Evolutionary conservation across 345 rosid genomes (phyloP), one percentile per base, ranked within the genome.

Genomic region (Hevea brasiliensis): DNA sequence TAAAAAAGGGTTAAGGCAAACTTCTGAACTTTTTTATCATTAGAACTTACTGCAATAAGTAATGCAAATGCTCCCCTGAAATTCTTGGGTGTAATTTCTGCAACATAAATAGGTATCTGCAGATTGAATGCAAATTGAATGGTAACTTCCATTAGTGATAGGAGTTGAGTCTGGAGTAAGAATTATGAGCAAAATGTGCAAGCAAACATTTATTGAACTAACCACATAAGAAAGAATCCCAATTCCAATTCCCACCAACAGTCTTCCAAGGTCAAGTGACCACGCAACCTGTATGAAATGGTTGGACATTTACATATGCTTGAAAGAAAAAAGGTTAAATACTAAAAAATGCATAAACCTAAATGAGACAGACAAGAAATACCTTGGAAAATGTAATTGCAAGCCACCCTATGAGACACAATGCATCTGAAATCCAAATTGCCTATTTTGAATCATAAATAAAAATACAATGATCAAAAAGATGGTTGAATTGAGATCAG

Each of bases 331-430:
- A n/a, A n/a, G n/a, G n/a, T n/a, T n/a, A n/a, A n/a, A n/a, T n/a
- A n/a, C n/a, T n/a, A n/a, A n/a, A n/a, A n/a, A n/a, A n/a, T n/a
- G n/a, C n/a, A n/a, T n/a, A n/a, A n/a, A n/a, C n/a, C n/a, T n/a
- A n/a, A n/a, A n/a, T n/a, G n/a, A n/a, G n/a, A 35, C 7, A 15
- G 15, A 65, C 11, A 64, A 35, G 41, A 40, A 6, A 3, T 15
- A 88, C 87, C 87, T 86, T 74, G 3, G 90, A 72, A 37, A 85
- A 84, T 26, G 81, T 83, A 44, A 88, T 84, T 47, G 77, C 66
- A 29, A 89, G 72, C 91, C 91, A 87, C 7, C 94, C 94, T 6
- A 68, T 47, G 62, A 68, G 53, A 71, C 78, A 82, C 53, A 85
- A 83, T 23, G 78, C 23, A 50, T 83, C 72, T 8, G 84, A 81